A percentile compares a stretch with the other conserved stretches of the same genome.
Conservation (phyloP, 352 stramenopile genomes). For the Thalassiosira allenii region DNA sequence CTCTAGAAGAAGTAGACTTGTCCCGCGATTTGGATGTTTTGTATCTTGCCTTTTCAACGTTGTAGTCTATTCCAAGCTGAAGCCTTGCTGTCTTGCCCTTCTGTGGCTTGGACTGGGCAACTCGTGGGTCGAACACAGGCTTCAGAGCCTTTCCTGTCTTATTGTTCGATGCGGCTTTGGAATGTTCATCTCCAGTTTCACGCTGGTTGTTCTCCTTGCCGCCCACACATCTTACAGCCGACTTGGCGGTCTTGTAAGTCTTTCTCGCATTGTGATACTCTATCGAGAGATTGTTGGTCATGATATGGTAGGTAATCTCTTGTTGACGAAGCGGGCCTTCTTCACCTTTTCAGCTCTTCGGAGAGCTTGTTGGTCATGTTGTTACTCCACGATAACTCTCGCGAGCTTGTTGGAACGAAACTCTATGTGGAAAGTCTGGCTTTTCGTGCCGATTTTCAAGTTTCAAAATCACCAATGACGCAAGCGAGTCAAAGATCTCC, state of each 20-base stretch:
- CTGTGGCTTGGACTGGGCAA: background rate
- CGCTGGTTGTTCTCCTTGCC: constrained; percentile 32
- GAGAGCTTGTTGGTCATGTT: too few relatives aligned
- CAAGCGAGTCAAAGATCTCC: too few relatives aligned
- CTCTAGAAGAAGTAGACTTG: background rate
- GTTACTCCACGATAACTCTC: too few relatives aligned
- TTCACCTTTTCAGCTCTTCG: too few relatives aligned
- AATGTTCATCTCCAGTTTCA: background rate
- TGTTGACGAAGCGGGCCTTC: too few relatives aligned
- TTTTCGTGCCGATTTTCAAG: too few relatives aligned
- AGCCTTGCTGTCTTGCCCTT: too few relatives aligned
- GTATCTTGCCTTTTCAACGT: constrained; percentile 30
- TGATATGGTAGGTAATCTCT: too few relatives aligned
- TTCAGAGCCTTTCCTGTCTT: background rate
- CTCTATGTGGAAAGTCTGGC: too few relatives aligned
- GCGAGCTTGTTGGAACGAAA: too few relatives aligned
- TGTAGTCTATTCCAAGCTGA: constrained; percentile 16
- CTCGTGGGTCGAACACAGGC: too few relatives aligned
- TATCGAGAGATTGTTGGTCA: constrained; percentile 27
- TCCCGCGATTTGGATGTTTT: constrained; percentile 19
- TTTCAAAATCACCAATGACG: too few relatives aligned
- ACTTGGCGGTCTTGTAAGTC: constrained; percentile 27
- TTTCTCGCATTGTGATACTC: constrained; percentile 40
- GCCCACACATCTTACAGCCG: background rate
- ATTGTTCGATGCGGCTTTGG: background rate